These are phyloP conservation scores for Penicillium nordicum DNA, from an alignment of 2,329 filamentous ascomycete species.

Conservation along the genomic window DNA sequence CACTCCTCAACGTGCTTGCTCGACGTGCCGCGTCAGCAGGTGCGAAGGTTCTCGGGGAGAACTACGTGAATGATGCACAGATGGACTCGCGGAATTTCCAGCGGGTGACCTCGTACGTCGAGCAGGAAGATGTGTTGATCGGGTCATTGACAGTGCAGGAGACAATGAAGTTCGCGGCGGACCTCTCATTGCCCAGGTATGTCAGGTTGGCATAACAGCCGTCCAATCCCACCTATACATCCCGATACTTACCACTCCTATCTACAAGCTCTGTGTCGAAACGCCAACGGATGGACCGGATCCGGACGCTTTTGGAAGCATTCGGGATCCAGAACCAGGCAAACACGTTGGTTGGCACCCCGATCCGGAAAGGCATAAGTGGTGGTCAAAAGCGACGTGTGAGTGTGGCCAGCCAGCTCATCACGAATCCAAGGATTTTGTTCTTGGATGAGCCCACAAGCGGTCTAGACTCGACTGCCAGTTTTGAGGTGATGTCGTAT, in stretches of 20 bases:
- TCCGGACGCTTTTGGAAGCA: slow-evolving; percentile 63
- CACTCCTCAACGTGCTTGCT: slow-evolving; percentile 75
- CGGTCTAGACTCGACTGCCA: slow-evolving; percentile 74
- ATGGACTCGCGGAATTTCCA: slow-evolving; percentile 57
- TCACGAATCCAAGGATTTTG: slow-evolving; percentile 74
- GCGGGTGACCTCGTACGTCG: slow-evolving; percentile 71
- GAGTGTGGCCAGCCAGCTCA: slow-evolving; percentile 75
- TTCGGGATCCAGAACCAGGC: slow-evolving; percentile 71
- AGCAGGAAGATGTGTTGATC: slow-evolving; percentile 82
- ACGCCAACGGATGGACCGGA: slow-evolving; percentile 58
- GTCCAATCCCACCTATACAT: background rate
- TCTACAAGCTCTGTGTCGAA: slow-evolving; percentile 48
- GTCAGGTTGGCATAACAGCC: slow-evolving; percentile 6
- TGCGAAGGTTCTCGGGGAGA: slow-evolving; percentile 52
- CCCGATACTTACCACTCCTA: slow-evolving; percentile 4
- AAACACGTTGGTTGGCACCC: slow-evolving; percentile 72
- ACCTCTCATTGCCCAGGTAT: slow-evolving; percentile 59
- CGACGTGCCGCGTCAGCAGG: slow-evolving; percentile 55
- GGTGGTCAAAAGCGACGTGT: slow-evolving; percentile 81
- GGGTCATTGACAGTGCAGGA: slow-evolving; percentile 77
- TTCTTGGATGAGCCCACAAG: slow-evolving; percentile 84
- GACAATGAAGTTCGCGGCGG: slow-evolving; percentile 73
- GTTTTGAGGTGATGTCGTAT: slow-evolving; percentile 72
- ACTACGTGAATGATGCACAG: slow-evolving; percentile 61
- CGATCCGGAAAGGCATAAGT: slow-evolving; percentile 76